A percentile compares a stretch with the other conserved stretches of the same genome.
phyloP scores from a whole-genome alignment of 371 early-diverging fungal genomes.

The Mucor lusitanicus region DNA sequence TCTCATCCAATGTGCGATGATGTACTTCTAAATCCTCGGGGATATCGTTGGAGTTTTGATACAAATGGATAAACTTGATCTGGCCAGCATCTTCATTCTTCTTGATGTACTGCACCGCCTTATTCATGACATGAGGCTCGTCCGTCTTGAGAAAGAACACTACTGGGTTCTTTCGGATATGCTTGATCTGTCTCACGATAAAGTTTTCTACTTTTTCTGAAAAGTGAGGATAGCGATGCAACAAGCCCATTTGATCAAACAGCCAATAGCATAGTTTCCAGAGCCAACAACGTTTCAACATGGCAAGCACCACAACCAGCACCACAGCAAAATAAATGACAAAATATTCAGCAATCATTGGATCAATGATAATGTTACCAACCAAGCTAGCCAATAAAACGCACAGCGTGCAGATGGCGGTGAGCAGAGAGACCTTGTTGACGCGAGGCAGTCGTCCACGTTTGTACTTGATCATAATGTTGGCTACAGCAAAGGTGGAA shows the following conservation, averaged over 20 bases:
- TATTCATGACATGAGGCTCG: conserved; percentile 59
- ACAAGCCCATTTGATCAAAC: conserved; percentile 27
- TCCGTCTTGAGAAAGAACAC: conserved; percentile 61
- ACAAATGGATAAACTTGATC: conserved; percentile 53
- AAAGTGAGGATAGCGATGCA: conserved; percentile 20
- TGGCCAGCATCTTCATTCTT: conserved; percentile 49
- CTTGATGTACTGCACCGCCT: conserved; percentile 55
- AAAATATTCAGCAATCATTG: conserved; percentile 55
- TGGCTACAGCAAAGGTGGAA: conserved; percentile 45
- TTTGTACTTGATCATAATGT: conserved; percentile 49
- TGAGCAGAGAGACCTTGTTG: conserved; percentile 22
- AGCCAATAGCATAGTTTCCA: conserved; percentile 40
- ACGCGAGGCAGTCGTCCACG: conserved; percentile 42
- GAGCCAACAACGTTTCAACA: conserved; percentile 50
- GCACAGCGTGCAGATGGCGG: conserved; percentile 25
- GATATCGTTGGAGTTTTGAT: conserved; percentile 34
- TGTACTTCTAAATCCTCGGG: conserved; percentile 45
- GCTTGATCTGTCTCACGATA: conserved; percentile 33
- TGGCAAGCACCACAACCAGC: conserved; percentile 33
- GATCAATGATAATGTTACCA: conserved; percentile 51
- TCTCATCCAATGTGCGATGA: conserved; percentile 48
- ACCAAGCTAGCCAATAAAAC: conserved; percentile 40
- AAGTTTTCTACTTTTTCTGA: conserved; percentile 24
- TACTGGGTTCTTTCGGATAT: conserved; percentile 42
- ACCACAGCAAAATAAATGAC: conserved; percentile 48